Percentiles rank a stretch among this genome's conserved stretches.
Conservation (phyloP, 306 rosid genomes). For the Gastrolobium villosum region DNA sequence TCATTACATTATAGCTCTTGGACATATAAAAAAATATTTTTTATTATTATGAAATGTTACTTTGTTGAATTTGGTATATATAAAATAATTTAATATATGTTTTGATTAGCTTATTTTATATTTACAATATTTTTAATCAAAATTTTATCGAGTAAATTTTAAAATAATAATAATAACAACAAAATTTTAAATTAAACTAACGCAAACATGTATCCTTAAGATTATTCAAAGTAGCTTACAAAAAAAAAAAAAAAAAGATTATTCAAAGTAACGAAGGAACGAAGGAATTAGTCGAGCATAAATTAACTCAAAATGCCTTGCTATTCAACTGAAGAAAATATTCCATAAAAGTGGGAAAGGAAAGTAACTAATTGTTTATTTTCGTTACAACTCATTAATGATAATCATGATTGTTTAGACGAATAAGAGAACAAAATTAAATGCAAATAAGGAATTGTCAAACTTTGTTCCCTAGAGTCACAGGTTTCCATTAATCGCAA, state of each 20-base stretch:
- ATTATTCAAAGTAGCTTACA: neutral
- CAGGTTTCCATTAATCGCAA: conserved; percentile 11
- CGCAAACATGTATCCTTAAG: neutral
- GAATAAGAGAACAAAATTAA: neutral
- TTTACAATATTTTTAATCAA: no score
- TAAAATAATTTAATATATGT: no score
- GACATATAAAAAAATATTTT: neutral
- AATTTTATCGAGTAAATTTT: no score
- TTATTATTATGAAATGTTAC: neutral
- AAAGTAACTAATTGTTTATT: conserved; percentile 10
- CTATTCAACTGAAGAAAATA: neutral
- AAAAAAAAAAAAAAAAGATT: no score
- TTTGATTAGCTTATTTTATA: no score
- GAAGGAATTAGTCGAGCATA: neutral
- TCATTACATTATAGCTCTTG: neutral
- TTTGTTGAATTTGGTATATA: no score
- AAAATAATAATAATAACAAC: no score
- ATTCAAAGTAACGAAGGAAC: neutral
- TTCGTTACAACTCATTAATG: neutral
- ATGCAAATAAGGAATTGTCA: conserved; percentile 2
- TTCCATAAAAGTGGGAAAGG: neutral
- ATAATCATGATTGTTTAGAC: neutral
- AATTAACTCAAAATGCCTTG: neutral
- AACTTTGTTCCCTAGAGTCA: neutral
- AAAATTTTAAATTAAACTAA: no score